phyloP scores from a whole-genome alignment of 2,329 filamentous ascomycete species.

The Cladophialophora chaetospira region DNA sequence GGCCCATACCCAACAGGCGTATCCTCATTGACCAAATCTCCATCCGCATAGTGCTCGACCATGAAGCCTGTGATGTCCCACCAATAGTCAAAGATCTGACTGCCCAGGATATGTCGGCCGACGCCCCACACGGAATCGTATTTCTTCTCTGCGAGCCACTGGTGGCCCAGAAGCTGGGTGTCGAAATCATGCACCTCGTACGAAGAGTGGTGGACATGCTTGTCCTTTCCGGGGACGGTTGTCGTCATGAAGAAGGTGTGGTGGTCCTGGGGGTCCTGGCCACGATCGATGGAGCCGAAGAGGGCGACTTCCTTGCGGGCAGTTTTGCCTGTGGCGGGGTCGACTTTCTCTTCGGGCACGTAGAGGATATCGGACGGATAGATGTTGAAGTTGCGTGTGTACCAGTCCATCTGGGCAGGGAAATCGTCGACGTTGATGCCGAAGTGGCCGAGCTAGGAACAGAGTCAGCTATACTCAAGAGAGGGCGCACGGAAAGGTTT shows the following conservation, averaged over 20 bases:
- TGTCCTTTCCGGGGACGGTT: slow-evolving; percentile 26
- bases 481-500: neutral
- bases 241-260: slow-evolving; percentile 55
- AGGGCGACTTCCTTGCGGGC: slow-evolving; percentile 40
- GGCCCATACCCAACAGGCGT: slow-evolving; percentile 40
- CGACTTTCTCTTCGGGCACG: slow-evolving; percentile 32
- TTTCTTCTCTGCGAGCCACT: slow-evolving; percentile 65
- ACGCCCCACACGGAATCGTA: slow-evolving; percentile 71
- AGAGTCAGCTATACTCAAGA: neutral
- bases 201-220: slow-evolving; percentile 68
- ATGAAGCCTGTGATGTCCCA: slow-evolving; percentile 53
- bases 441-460: slow-evolving; percentile 47
- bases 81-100: slow-evolving; percentile 70
- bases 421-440: slow-evolving; percentile 46
- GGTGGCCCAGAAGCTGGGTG: slow-evolving; percentile 68
- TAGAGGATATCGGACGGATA: slow-evolving; percentile 50
- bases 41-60: slow-evolving; percentile 71
- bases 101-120: slow-evolving; percentile 68
- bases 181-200: slow-evolving; percentile 75
- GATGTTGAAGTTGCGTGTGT: slow-evolving; percentile 52
- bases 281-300: slow-evolving; percentile 56
- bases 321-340: slow-evolving; percentile 16
- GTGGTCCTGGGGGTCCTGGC: slow-evolving; percentile 52
- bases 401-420: slow-evolving; percentile 44
- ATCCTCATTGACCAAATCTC: slow-evolving; percentile 51